Percentiles rank a stretch among this genome's conserved stretches.
These are phyloP conservation scores for Yamagishiella unicocca DNA, from an alignment of 139 green algal species.

Conservation along the genomic window DNA sequence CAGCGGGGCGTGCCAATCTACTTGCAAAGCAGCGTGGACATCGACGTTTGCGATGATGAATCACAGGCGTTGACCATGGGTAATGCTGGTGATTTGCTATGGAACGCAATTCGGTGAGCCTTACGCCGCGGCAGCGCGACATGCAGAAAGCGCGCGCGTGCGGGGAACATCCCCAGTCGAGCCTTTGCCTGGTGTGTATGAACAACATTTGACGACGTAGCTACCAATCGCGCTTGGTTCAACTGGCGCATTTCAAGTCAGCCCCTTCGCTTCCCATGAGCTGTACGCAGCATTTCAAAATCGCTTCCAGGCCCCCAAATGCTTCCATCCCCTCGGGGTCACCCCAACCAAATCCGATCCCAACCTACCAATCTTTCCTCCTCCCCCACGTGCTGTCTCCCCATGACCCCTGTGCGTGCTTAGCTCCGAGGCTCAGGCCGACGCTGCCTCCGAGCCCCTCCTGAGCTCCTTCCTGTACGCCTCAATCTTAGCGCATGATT, in stretches of 20 bases:
- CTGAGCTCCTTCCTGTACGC: conserved; percentile 94
- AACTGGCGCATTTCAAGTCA: neutral
- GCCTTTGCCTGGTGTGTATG: too few relatives aligned
- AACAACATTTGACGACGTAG: too few relatives aligned
- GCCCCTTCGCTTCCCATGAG: neutral
- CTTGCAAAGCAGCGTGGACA: conserved; percentile 43
- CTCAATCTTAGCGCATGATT: conserved; percentile 92
- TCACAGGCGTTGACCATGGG: conserved; percentile 30
- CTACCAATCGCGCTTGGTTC: too few relatives aligned
- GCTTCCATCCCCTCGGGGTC: neutral
- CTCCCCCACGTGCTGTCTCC: neutral
- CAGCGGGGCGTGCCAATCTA: conserved; percentile 15
- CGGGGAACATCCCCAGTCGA: neutral
- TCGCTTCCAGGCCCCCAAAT: neutral
- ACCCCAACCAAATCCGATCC: neutral
- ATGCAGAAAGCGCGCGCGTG: neutral
- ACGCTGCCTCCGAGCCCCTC: conserved; percentile 86
- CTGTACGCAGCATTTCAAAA: neutral
- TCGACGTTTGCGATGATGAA: conserved; percentile 34
- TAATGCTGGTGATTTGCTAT: conserved; percentile 26
- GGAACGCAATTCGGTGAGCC: conserved; percentile 34
- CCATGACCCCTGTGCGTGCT: too few relatives aligned
- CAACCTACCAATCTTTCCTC: neutral
- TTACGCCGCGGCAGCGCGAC: neutral
- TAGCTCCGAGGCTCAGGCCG: conserved; percentile 66